phyloP scores from a whole-genome alignment of 805 yeast genomes.

The Suhomyces pyralidae region DNA sequence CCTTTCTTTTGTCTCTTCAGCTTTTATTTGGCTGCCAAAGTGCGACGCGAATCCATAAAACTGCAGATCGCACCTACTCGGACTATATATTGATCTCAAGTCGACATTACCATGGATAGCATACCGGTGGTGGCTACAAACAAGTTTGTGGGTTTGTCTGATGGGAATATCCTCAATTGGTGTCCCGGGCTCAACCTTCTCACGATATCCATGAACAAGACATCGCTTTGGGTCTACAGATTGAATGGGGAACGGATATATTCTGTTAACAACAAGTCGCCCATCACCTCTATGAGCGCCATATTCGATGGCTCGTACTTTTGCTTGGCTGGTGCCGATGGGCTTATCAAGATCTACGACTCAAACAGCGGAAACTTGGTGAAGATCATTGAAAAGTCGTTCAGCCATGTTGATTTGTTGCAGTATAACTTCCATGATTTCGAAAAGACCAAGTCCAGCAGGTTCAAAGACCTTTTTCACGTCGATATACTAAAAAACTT shows the following conservation, averaged over 20 bases:
- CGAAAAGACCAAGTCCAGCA: background rate
- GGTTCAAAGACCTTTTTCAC: slow-evolving; percentile 22
- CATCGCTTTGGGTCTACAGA: slow-evolving; percentile 51
- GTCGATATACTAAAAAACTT: slow-evolving; percentile 28
- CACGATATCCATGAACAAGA: slow-evolving; percentile 49
- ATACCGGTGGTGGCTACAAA: slow-evolving; percentile 3
- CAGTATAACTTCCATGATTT: slow-evolving; percentile 15
- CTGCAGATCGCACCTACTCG: background rate
- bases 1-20: background rate
- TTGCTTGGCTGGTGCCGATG: slow-evolving; percentile 45
- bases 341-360: slow-evolving; percentile 42
- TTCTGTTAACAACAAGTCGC: slow-evolving; percentile 39
- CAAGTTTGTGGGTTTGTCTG: slow-evolving; percentile 25
- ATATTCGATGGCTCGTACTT: slow-evolving; percentile 38
- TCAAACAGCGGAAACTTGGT: slow-evolving; percentile 45
- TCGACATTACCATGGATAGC: background rate
- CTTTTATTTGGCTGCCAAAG: background rate
- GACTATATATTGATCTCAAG: background rate
- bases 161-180: slow-evolving; percentile 41
- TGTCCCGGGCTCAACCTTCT: slow-evolving; percentile 56
- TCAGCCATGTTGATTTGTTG: slow-evolving; percentile 17
- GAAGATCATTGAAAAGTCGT: slow-evolving; percentile 16
- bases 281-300: slow-evolving; percentile 30
- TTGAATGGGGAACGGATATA: slow-evolving; percentile 53
- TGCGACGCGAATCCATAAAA: background rate